Conservation (phyloP, 345 rosid species). For the Citrus maxima region DNA sequence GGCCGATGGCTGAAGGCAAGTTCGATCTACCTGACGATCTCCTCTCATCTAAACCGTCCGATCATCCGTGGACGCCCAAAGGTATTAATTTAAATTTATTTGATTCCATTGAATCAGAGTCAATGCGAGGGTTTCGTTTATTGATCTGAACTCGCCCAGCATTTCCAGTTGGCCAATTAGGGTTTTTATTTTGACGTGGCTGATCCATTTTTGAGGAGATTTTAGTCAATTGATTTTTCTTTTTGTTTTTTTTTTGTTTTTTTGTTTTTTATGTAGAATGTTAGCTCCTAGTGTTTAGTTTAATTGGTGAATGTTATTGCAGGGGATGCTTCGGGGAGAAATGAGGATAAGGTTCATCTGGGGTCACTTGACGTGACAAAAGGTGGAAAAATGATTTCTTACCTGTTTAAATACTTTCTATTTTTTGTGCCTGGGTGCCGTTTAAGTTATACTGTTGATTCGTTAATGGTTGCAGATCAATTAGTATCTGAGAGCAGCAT, state of each 20-base stretch:
- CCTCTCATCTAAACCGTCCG: conserved; percentile 53
- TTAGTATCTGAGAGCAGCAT: conserved; percentile 66
- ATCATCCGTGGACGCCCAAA: conserved; percentile 48
- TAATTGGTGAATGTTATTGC: conserved; percentile 8
- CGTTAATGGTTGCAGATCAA: conserved; percentile 52
- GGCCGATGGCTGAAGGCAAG: conserved; percentile 70
- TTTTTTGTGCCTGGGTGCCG: not conserved
- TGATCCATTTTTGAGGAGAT: not conserved
- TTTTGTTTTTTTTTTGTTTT: not conserved
- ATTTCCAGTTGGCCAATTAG: not conserved
- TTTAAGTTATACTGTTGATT: conserved; percentile 3
- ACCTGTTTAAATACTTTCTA: not conserved
- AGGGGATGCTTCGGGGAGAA: conserved; percentile 46
- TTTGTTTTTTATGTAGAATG: not conserved
- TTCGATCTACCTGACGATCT: conserved; percentile 85
- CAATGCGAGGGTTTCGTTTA: conserved; percentile 8
- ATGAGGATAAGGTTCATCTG: conserved; percentile 32
- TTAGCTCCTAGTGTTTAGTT: not conserved
- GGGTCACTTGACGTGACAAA: conserved; percentile 41
- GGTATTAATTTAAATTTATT: conserved; percentile 24
- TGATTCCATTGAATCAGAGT: not conserved
- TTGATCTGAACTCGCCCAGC: conserved; percentile 18
- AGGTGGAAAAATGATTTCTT: conserved; percentile 25
- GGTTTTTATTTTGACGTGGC: conserved; percentile 1
- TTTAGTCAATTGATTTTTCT: not conserved